These are phyloP conservation scores for Pseudogymnoascus sp. DNA, from an alignment of 2,329 filamentous ascomycete genomes.

Conservation along the genomic window DNA sequence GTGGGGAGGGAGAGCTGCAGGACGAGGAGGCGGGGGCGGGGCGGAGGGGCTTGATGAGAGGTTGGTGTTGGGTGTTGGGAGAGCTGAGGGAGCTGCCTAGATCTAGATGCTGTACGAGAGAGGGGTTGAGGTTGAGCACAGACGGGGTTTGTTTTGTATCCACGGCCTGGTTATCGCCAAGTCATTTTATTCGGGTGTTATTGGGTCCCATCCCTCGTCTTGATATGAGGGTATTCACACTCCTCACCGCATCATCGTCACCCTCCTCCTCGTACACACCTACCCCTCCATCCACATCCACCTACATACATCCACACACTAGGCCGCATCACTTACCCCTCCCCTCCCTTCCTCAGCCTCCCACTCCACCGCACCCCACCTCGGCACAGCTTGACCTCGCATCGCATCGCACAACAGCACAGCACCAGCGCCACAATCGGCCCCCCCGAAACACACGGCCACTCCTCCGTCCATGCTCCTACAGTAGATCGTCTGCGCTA, in stretches of 20 bases:
- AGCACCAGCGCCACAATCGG: not conserved
- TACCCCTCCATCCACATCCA: not conserved
- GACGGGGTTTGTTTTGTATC: not conserved
- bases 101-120: not conserved
- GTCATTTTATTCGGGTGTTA: not conserved
- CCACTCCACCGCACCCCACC: too few species aligned
- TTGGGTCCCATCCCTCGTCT: not conserved
- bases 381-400: not conserved
- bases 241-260: not conserved
- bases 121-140: not conserved
- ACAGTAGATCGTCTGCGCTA: not conserved
- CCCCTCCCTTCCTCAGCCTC: not conserved
- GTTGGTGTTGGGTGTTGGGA: not conserved
- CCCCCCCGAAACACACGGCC: not conserved
- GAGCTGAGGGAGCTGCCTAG: too few species aligned
- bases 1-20: not conserved
- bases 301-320: not conserved
- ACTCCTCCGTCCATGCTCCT: too few species aligned
- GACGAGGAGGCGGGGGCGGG: not conserved
- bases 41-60: not conserved
- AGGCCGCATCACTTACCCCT: not conserved
- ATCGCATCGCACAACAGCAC: not conserved
- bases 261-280: too few species aligned
- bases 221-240: not conserved
- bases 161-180: not conserved